These are phyloP conservation scores for Sanguinoderma infundibulare DNA, from an alignment of 1,284 basidiomycete genomes.

Conservation along the genomic window DNA sequence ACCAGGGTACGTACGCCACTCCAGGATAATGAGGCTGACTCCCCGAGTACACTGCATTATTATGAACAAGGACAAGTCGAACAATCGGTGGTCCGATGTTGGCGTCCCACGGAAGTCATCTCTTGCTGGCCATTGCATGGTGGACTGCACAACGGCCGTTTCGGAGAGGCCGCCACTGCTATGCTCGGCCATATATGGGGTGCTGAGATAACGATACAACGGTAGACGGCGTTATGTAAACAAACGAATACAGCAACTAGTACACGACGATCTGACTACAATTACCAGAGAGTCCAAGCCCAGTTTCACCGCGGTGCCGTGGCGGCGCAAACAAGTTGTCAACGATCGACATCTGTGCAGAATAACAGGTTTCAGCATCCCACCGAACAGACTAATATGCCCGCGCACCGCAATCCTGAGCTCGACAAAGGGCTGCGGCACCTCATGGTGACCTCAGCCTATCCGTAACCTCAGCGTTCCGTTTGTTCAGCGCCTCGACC, in stretches of 20 bases:
- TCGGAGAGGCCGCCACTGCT: neutral
- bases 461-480: conserved; percentile 53
- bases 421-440: neutral
- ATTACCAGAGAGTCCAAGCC: neutral
- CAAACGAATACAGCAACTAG: neutral
- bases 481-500: conserved; percentile 69
- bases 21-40: neutral
- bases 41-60: neutral
- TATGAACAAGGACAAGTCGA: neutral
- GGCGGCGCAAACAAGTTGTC: neutral
- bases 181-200: neutral
- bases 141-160: neutral
- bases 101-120: neutral
- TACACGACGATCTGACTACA: neutral
- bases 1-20: neutral
- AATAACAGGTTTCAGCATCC: neutral
- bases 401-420: conserved; percentile 1
- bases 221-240: neutral
- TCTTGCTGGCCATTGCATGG: neutral
- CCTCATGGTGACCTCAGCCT: conserved; percentile 41
- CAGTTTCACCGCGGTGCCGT: neutral
- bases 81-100: neutral
- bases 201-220: neutral
- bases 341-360: neutral
- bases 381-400: neutral